Evolutionary conservation across 345 rosid genomes (phyloP).

Genomic region (Angophora floribunda): DNA sequence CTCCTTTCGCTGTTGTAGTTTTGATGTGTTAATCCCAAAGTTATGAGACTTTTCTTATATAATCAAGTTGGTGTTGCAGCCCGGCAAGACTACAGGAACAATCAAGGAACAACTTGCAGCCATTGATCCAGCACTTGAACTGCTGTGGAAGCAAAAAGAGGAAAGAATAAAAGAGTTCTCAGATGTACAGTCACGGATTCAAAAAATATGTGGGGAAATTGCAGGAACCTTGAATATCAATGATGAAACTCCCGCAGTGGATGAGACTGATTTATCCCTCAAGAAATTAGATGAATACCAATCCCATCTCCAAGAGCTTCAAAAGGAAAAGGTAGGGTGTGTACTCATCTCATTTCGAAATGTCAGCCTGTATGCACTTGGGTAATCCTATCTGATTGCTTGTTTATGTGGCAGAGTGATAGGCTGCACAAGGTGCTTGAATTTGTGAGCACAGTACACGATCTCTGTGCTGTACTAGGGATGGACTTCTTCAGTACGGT

Average conservation of each 20-base stretch:
- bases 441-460: constrained; percentile 84
- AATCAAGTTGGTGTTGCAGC: constrained; percentile 32
- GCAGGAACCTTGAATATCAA: constrained; percentile 45
- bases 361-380: background rate
- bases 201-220: constrained; percentile 82
- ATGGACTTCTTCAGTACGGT: constrained; percentile 80
- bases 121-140: constrained; percentile 85
- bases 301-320: constrained; percentile 75
- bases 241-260: constrained; percentile 50
- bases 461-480: constrained; percentile 84
- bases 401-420: constrained; percentile 44
- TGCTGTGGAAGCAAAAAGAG: constrained; percentile 86
- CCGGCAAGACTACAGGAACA: constrained; percentile 69
- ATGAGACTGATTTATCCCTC: constrained; percentile 76
- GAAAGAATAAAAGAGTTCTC: constrained; percentile 76
- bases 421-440: constrained; percentile 87
- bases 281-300: constrained; percentile 80
- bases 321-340: constrained; percentile 69
- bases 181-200: constrained; percentile 78
- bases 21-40: background rate
- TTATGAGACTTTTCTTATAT: background rate
- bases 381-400: background rate
- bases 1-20: background rate
- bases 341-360: background rate
- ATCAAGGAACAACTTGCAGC: constrained; percentile 94